phyloP scores from a whole-genome alignment of 768 basidiomycete genomes.

The Tylopilus cervinicoccineus region DNA sequence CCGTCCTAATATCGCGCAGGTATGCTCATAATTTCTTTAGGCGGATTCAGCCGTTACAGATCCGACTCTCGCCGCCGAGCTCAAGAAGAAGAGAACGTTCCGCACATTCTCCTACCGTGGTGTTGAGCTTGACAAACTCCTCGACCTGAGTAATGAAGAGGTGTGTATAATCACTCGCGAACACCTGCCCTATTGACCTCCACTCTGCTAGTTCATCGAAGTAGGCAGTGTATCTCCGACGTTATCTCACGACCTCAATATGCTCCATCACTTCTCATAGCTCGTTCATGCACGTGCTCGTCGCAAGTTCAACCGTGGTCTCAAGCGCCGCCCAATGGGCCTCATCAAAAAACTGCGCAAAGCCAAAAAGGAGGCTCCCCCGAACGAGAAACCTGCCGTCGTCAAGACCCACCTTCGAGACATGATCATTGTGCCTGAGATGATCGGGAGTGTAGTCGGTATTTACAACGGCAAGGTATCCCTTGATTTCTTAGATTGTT shows the following conservation, averaged over 20 bases:
- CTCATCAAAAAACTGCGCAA: slow-evolving; percentile 99
- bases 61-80: slow-evolving; percentile 89
- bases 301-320: slow-evolving; percentile 97
- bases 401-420: slow-evolving; percentile 99
- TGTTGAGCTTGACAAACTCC: slow-evolving; percentile 95
- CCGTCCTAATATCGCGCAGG: not conserved
- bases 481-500: slow-evolving; percentile 2
- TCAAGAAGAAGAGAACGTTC: slow-evolving; percentile 99
- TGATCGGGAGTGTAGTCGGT: slow-evolving; percentile 98
- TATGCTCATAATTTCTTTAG: slow-evolving; percentile 34
- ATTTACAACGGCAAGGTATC: slow-evolving; percentile 97
- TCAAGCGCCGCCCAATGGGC: slow-evolving; percentile 97
- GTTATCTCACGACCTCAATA: slow-evolving; percentile 1
- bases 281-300: slow-evolving; percentile 98
- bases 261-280: slow-evolving; percentile 34
- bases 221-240: slow-evolving; percentile 40
- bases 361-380: slow-evolving; percentile 98
- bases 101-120: slow-evolving; percentile 99
- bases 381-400: slow-evolving; percentile 97
- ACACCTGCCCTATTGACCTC: not conserved
- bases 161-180: slow-evolving; percentile 41
- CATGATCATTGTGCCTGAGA: slow-evolving; percentile 99
- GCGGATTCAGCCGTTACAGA: slow-evolving; percentile 85
- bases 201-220: slow-evolving; percentile 63
- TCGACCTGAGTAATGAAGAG: slow-evolving; percentile 94